Percentiles rank a stretch among this genome's conserved stretches.
Evolutionary conservation across 192 early-diverging fungal species (phyloP).

Genomic region (Backusella circina): DNA sequence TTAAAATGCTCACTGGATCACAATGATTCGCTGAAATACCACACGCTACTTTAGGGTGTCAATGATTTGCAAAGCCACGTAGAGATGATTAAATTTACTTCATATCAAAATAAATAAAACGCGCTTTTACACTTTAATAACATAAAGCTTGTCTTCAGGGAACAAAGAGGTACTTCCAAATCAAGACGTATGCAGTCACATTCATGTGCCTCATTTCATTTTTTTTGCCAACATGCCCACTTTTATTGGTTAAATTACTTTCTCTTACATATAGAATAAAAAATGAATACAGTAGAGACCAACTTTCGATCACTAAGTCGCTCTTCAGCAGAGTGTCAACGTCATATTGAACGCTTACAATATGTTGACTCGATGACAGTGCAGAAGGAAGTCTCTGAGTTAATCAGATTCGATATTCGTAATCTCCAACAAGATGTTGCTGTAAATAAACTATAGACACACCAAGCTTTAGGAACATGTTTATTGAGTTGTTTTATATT

Average conservation of each 20-base stretch:
- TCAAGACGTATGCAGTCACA: background rate
- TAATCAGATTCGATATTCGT: constrained; percentile 10
- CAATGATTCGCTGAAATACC: no score
- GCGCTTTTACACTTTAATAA: no score
- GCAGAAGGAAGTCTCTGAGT: constrained; percentile 10
- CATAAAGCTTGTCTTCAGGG: no score
- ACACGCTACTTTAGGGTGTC: no score
- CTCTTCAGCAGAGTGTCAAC: constrained; percentile 23
- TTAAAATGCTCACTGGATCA: no score
- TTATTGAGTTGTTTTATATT: background rate
- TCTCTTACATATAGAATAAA: background rate
- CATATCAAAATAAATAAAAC: no score
- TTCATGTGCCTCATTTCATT: background rate
- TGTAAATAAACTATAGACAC: background rate
- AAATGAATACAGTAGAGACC: constrained; percentile 10
- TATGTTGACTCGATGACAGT: constrained; percentile 8
- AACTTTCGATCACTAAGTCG: constrained; percentile 17
- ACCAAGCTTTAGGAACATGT: background rate
- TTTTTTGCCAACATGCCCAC: background rate
- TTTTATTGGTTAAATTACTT: background rate
- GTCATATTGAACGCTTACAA: background rate
- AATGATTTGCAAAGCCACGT: no score
- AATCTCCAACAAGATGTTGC: constrained; percentile 13
- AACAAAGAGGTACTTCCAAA: no score
- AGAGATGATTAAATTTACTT: no score